Conservation (phyloP, 1,284 basidiomycete genomes). For the Sporisorium graminicola region DNA sequence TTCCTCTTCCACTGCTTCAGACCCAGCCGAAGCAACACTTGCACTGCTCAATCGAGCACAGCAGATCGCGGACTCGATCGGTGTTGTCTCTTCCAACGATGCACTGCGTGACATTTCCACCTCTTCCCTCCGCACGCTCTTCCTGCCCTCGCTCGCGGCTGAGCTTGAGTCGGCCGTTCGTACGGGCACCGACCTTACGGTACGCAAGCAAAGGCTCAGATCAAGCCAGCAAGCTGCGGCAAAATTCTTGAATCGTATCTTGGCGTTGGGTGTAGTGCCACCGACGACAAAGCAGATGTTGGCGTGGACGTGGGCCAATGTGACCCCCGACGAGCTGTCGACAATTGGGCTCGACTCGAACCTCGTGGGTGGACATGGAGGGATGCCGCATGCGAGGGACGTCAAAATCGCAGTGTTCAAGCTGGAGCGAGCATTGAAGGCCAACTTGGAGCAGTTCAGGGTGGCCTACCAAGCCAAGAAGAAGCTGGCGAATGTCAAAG, state of each 20-base stretch:
- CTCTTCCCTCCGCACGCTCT: conserved; percentile 55
- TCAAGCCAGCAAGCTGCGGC: conserved; percentile 20
- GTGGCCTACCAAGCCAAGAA: conserved; percentile 22
- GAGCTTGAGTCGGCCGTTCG: conserved; percentile 34
- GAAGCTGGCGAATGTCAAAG: conserved; percentile 1
- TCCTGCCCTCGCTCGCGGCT: conserved; percentile 52
- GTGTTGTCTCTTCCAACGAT: conserved; percentile 56
- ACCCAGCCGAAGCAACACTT: conserved; percentile 24
- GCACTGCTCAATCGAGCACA: conserved; percentile 38
- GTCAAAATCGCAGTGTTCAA: conserved; percentile 63
- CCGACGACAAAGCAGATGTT: conserved; percentile 23
- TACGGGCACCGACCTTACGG: conserved; percentile 16
- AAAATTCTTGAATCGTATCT: conserved; percentile 29
- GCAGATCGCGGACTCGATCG: conserved; percentile 49
- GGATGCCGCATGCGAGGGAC: conserved; percentile 34
- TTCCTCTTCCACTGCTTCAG: neutral
- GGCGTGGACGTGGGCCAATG: conserved; percentile 14
- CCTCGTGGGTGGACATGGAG: neutral
- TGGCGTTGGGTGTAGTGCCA: conserved; percentile 42
- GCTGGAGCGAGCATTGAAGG: conserved; percentile 54
- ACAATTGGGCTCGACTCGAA: conserved; percentile 11
- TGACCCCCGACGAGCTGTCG: conserved; percentile 10
- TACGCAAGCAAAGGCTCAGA: conserved; percentile 27
- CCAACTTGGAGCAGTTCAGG: conserved; percentile 53
- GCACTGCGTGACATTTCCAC: conserved; percentile 57